These are phyloP conservation scores for Ajuga chamaepitys DNA, from an alignment of 257 asterid genomes.

Conservation along the genomic window DNA sequence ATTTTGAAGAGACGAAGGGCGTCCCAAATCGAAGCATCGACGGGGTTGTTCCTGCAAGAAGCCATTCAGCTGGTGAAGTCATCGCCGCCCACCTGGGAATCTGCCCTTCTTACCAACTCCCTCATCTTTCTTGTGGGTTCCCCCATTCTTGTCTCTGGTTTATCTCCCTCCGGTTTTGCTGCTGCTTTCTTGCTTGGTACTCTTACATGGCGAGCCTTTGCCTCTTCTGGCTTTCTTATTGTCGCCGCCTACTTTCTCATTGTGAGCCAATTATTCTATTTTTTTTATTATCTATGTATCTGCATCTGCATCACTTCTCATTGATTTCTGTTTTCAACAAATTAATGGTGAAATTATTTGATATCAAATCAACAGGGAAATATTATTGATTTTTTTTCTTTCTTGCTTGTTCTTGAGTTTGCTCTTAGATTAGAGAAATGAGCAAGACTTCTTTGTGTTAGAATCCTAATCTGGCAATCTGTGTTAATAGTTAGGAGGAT, in stretches of 20 bases:
- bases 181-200: constrained; percentile 93
- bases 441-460: no score
- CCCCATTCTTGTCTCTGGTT: constrained; percentile 67
- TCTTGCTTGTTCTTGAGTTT: constrained; percentile 5
- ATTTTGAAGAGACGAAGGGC: constrained; percentile 18
- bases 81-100: constrained; percentile 83
- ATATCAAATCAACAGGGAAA: background rate
- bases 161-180: constrained; percentile 68
- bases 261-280: constrained; percentile 40
- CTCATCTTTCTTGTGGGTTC: constrained; percentile 58
- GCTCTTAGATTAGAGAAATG: background rate
- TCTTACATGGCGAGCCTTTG: constrained; percentile 94
- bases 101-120: constrained; percentile 54
- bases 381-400: background rate
- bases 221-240: constrained; percentile 66
- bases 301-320: background rate
- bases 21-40: constrained; percentile 36
- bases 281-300: background rate
- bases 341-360: background rate
- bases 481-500: no score
- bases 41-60: constrained; percentile 37
- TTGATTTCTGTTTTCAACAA: background rate
- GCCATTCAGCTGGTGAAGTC: constrained; percentile 51
- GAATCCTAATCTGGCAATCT: no score
- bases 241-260: constrained; percentile 75